Evolutionary conservation across 2,329 filamentous ascomycete species (phyloP), one percentile per base, ranked within the genome.

Genomic region (Penicillium capsulatum): DNA sequence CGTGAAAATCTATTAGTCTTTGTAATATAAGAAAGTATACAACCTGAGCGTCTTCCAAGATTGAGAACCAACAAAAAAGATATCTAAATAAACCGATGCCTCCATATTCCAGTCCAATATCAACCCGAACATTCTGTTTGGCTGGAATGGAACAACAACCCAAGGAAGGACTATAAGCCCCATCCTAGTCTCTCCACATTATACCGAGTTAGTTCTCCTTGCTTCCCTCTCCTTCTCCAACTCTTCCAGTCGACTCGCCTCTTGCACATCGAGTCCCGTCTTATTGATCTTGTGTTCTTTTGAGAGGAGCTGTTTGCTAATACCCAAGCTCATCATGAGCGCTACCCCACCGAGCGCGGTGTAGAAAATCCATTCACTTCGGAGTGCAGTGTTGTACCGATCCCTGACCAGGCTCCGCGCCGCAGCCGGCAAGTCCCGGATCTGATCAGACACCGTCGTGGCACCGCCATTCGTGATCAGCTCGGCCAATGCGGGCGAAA

Each of bases 161-260:
- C n/a, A n/a, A n/a, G n/a, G n/a, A n/a, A n/a, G n/a, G n/a, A n/a
- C n/a, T n/a, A n/a, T n/a, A 30, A 30, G 27, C 27, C 27, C 27
- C 27, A 11, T 30, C 9, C 27, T 30, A 30, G 27, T 30, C 27
- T 13, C 8, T 6, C 27, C 27, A 30, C n/a, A 30, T 30, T 30
- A 30, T 30, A 30, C 27, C 27, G 27, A 10, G 27, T 13, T 30
- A 30, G 27, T 30, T 30, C 8, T 6, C 27, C 14, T 13, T 30
- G 7, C 14, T 6, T 30, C 14, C 9, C 14, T 30, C 27, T 30
- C 27, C 13, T 30, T 30, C 13, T 30, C 27, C 27, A 30, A 13
- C 27, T 30, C 27, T 30, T 30, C 29, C 36, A 38, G 19, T 31
- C 36, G 36, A 38, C 28, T 38, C 28, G 28, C 28, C 36, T 38